Base-by-base conservation (phyloP, 306 rosid genomes). In the Sicyos edulis region DNA sequence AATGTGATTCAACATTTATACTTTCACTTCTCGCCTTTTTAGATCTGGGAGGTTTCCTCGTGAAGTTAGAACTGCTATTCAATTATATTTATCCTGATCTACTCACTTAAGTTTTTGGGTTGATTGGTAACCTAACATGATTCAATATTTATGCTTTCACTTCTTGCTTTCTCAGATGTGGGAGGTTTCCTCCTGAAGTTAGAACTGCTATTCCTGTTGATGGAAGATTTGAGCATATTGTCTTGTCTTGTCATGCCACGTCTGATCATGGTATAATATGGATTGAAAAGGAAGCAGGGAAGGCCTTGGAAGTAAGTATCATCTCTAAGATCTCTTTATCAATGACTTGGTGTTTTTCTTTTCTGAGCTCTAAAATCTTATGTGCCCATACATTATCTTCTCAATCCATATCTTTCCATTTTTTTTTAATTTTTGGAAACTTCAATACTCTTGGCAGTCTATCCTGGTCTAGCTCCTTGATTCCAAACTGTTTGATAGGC, bases 171-270 rank as follows among this genome's bases (percentile, higher is more conserved):
- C 75, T 63, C 88, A 93, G 98, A 81, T 93, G 98, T 78, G 98
- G 97, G 76, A 88, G 98, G 85, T 93, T 78, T 85, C 98, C 98
- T 78, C 98, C 98, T 14, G 97, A 88, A 76, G 87, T 93, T 71
- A 87, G 96, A 80, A 90, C 98, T 17, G 98, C 96, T 54, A 88
- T 93, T 87, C 98, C 98, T 11, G 98, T 93, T 72, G 98, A 93
- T 19, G 98, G 96, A 79, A 88, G 98, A 86, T 93, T 93, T 81
- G 98, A 93, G 85, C 98, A 90, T 81, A 93, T 93, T 60, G 98
- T 93, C 76, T 80, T 93, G 87, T 90, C 97, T 8, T 90, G 97
- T 72, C 86, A 90, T 78, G 83, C 97, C 54, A 88, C 96, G 15
- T 54, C 97, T 5, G 98, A 93, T 79, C 98, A 93, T 65, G 98